These are phyloP conservation scores for Ziziphus jujuba DNA, from an alignment of 306 rosid species.

Conservation along the genomic window DNA sequence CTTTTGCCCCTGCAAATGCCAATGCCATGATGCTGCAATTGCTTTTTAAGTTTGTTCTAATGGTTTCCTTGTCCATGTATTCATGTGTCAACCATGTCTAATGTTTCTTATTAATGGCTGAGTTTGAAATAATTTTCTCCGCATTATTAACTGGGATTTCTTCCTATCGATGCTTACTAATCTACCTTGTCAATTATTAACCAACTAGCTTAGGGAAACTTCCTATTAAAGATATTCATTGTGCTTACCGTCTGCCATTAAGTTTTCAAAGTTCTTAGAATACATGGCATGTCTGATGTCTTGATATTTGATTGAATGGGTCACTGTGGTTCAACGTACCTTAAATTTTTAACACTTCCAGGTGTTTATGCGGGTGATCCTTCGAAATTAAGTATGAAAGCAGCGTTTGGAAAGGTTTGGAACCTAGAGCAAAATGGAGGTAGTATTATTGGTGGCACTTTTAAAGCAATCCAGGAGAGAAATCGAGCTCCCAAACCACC, in stretches of 20 bases:
- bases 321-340: not conserved
- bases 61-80: too few species aligned
- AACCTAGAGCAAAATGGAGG: constrained; percentile 90
- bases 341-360: constrained; percentile 32
- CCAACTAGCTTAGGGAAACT: not conserved
- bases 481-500: constrained; percentile 60
- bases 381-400: constrained; percentile 96
- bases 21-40: too few species aligned
- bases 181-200: not conserved
- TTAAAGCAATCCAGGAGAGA: constrained; percentile 87
- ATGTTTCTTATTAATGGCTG: too few species aligned
- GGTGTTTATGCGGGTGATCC: constrained; percentile 99
- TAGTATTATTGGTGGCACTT: constrained; percentile 92
- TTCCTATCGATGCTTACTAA: not conserved
- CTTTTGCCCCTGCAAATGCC: too few species aligned
- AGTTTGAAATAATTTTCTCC: too few species aligned
- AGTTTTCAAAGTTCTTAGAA: not conserved
- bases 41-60: too few species aligned
- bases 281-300: too few species aligned
- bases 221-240: not conserved
- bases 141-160: not conserved
- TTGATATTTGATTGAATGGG: not conserved
- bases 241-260: constrained; percentile 1
- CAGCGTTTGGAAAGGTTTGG: constrained; percentile 99
- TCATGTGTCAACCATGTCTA: too few species aligned